Percentiles rank a stretch among this genome's conserved stretches.
Evolutionary conservation across 768 basidiomycete species (phyloP).

Genomic region (Russula olivacea): DNA sequence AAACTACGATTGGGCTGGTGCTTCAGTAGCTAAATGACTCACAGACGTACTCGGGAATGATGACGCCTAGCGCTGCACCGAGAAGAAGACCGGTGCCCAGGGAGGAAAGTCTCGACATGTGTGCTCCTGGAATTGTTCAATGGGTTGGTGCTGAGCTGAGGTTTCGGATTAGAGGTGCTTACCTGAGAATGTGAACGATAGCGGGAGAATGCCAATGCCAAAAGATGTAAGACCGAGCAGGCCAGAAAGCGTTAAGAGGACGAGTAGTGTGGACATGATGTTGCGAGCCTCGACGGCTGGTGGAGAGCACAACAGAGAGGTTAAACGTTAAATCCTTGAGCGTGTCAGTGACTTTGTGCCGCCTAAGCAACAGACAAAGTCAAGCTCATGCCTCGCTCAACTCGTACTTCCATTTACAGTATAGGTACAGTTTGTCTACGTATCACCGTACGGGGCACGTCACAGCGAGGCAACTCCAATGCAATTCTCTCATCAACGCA

Average conservation of each 20-base stretch:
- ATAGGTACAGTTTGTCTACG: neutral
- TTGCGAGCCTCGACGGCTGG: neutral
- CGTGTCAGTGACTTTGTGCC: neutral
- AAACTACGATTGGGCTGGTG: neutral
- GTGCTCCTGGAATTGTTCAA: slow-evolving; percentile 30
- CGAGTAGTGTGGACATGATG: slow-evolving; percentile 34
- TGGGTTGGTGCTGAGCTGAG: neutral
- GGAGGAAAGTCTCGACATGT: slow-evolving; percentile 44
- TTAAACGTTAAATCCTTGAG: neutral
- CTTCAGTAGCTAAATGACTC: neutral
- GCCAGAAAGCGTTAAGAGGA: slow-evolving; percentile 51
- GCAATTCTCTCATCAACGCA: neutral
- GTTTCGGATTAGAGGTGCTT: slow-evolving; percentile 27
- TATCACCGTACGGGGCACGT: neutral
- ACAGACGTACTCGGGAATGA: slow-evolving; percentile 82
- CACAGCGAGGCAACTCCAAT: neutral
- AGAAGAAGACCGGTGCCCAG: slow-evolving; percentile 81
- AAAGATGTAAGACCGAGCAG: slow-evolving; percentile 61
- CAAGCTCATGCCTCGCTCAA: neutral
- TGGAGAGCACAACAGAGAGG: neutral
- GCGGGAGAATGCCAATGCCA: slow-evolving; percentile 64
- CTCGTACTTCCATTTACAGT: slow-evolving; percentile 26
- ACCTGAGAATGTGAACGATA: slow-evolving; percentile 71
- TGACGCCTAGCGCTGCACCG: slow-evolving; percentile 85
- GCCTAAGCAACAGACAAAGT: neutral